Evolutionary conservation across 2,329 filamentous ascomycete genomes (phyloP).

Genomic region (Penicillium sp.): DNA sequence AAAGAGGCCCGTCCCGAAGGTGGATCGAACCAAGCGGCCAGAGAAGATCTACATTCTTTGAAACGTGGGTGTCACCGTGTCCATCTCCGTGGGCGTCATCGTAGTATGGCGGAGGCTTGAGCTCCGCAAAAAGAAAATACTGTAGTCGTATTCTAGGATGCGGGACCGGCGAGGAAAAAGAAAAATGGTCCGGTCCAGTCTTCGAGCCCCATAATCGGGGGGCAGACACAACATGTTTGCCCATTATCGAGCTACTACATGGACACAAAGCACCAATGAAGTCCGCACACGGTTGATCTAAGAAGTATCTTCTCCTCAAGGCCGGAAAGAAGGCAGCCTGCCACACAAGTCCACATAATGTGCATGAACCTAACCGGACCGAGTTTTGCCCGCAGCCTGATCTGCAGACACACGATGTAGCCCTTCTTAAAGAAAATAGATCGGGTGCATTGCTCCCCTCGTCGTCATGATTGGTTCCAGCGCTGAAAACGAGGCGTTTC

Average conservation of each 20-base stretch:
- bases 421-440: constrained; percentile 17
- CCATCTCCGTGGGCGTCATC: background rate
- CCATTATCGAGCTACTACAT: constrained; percentile 6
- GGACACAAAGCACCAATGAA: background rate
- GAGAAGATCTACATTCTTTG: constrained; percentile 8
- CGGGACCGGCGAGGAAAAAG: background rate
- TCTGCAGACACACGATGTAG: constrained; percentile 3
- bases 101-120: background rate
- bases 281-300: background rate
- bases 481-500: background rate
- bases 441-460: constrained; percentile 6
- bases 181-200: background rate
- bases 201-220: constrained; percentile 9
- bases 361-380: constrained; percentile 12
- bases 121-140: background rate
- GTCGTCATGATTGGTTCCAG: background rate
- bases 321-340: constrained; percentile 1
- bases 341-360: constrained; percentile 5
- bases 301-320: no score
- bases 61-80: constrained; percentile 5
- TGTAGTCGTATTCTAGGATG: background rate
- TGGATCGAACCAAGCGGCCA: constrained; percentile 6
- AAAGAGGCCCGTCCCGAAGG: constrained; percentile 20
- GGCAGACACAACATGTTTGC: background rate
- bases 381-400: constrained; percentile 8